phyloP scores from a whole-genome alignment of 2,329 filamentous ascomycete genomes.

The Fusarium bulbicola region DNA sequence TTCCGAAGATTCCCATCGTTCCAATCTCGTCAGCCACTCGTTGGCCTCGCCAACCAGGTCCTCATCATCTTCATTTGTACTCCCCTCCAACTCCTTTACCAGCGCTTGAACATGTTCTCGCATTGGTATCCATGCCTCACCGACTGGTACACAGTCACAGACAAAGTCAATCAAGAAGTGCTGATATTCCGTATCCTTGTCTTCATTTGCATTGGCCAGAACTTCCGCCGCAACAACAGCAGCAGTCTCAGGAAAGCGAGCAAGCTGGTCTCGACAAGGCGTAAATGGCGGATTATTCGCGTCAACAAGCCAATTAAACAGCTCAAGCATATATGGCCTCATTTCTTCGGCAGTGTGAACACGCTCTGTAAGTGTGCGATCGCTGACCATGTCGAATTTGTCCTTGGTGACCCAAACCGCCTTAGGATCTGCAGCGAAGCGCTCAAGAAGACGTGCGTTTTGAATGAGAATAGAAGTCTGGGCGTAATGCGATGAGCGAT shows the following conservation, averaged over 20 bases:
- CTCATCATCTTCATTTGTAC: not conserved
- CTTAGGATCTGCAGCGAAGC: not conserved
- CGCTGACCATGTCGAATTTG: not conserved
- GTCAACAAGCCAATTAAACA: not conserved
- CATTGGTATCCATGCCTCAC: not conserved
- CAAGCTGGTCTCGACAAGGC: not conserved
- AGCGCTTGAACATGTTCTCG: not conserved
- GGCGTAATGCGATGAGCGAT: not conserved
- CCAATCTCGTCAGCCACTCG: not conserved
- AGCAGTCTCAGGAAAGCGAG: not conserved
- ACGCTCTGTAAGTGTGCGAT: not conserved
- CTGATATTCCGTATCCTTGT: not conserved
- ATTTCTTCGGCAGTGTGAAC: not conserved
- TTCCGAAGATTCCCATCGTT: not conserved
- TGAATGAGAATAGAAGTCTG: not conserved
- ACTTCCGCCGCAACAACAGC: not conserved
- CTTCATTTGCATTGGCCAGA: not conserved
- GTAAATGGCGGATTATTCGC: not conserved
- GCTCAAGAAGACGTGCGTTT: not conserved
- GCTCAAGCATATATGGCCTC: not conserved
- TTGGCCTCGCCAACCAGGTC: not conserved
- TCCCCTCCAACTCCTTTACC: not conserved
- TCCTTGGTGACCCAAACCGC: not conserved
- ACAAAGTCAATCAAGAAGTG: not conserved
- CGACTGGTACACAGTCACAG: not conserved